Evolutionary conservation across 2,329 filamentous ascomycete genomes (phyloP).

Genomic region (Hypoxylon sp.): DNA sequence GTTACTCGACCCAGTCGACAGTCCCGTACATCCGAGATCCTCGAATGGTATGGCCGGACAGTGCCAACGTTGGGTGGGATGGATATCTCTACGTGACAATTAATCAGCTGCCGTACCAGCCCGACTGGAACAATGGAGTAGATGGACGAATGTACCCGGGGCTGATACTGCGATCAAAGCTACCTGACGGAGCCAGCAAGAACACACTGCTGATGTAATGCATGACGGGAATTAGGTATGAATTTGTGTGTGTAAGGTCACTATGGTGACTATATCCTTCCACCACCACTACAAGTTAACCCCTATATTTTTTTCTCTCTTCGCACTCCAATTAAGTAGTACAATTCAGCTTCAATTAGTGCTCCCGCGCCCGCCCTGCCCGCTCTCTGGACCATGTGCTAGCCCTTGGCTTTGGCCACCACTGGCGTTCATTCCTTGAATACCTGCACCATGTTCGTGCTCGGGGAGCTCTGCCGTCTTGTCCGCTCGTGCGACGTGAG

Average conservation of each 20-base stretch:
- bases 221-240: neutral
- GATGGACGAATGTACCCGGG: conserved; percentile 61
- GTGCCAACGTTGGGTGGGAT: conserved; percentile 59
- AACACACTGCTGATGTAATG: conserved; percentile 49
- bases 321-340: neutral
- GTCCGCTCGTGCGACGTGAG: conserved; percentile 62
- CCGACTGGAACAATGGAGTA: conserved; percentile 63
- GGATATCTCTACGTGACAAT: conserved; percentile 65
- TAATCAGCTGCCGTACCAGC: conserved; percentile 65
- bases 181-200: conserved; percentile 60
- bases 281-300: neutral
- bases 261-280: neutral
- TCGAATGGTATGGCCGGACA: conserved; percentile 62
- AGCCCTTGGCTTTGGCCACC: conserved; percentile 63
- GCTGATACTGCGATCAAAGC: conserved; percentile 60
- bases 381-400: conserved; percentile 58
- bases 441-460: conserved; percentile 60
- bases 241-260: neutral
- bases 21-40: conserved; percentile 59
- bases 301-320: neutral
- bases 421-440: conserved; percentile 60
- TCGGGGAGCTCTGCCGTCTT: conserved; percentile 66
- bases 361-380: conserved; percentile 57
- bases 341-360: conserved; percentile 13
- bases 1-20: conserved; percentile 55